Conservation (phyloP, 768 basidiomycete species). For the Imleria badia region DNA sequence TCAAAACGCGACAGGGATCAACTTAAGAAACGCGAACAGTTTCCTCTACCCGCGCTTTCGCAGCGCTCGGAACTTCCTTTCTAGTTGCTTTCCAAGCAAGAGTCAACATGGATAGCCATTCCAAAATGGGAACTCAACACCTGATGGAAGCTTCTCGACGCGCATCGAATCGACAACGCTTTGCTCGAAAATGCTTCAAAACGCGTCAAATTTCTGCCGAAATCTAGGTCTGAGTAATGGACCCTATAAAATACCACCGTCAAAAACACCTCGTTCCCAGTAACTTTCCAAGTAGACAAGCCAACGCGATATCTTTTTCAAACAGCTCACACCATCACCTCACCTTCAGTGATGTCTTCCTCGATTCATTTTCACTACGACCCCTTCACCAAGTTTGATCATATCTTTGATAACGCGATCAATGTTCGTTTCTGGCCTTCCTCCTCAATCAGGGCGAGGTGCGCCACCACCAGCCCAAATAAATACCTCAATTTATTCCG, state of each 20-base stretch:
- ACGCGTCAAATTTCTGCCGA: background rate
- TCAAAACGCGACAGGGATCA: no score
- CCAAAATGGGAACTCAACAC: slow-evolving; percentile 2
- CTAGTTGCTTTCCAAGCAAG: background rate
- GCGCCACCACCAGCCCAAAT: background rate
- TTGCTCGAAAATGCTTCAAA: background rate
- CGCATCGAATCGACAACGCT: background rate
- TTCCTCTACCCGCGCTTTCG: no score
- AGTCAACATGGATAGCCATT: background rate
- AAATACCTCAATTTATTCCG: slow-evolving; percentile 9
- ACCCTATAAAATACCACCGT: background rate
- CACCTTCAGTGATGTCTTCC: slow-evolving; percentile 6
- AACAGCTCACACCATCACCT: background rate
- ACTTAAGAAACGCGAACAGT: no score
- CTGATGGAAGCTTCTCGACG: background rate
- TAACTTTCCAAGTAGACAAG: background rate
- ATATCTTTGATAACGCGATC: background rate
- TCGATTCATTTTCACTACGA: slow-evolving; percentile 6
- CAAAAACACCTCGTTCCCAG: background rate
- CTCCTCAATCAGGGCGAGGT: background rate
- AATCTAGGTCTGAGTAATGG: background rate
- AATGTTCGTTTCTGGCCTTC: slow-evolving; percentile 20
- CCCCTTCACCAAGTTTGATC: background rate
- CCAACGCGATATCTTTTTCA: background rate
- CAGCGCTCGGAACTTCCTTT: background rate